A percentile compares a stretch with the other conserved stretches of the same genome.
phyloP scores from a whole-genome alignment of 306 rosid genomes.

The Elaeagnus macrophylla region DNA sequence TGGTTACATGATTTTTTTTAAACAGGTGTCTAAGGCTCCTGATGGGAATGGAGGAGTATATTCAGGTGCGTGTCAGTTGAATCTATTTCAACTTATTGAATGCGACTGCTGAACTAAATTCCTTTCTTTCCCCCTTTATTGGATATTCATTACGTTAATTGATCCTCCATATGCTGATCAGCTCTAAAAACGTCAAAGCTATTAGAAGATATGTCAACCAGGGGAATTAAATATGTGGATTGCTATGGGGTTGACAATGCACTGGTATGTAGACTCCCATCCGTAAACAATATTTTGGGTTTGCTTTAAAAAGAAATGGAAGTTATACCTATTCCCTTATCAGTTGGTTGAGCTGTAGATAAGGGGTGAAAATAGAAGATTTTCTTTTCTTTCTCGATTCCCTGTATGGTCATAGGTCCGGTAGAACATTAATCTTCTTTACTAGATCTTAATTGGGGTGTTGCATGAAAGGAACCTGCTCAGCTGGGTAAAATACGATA shows the following conservation, averaged over 20 bases:
- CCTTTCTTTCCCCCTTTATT: constrained; percentile 7
- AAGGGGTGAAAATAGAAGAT: too few species aligned
- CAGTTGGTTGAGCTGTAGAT: constrained; percentile 3
- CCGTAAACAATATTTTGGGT: constrained; percentile 1
- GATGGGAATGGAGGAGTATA: constrained; percentile 99
- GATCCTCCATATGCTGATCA: constrained; percentile 25
- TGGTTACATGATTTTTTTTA: constrained; percentile 27
- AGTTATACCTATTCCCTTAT: constrained; percentile 1
- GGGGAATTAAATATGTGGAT: constrained; percentile 85
- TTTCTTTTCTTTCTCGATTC: too few species aligned
- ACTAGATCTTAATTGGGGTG: too few species aligned
- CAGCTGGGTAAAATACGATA: too few species aligned
- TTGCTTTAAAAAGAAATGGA: not conserved
- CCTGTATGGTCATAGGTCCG: too few species aligned
- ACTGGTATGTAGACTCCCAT: constrained; percentile 43
- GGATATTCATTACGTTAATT: constrained; percentile 11
- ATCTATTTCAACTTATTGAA: not conserved
- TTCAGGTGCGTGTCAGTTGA: constrained; percentile 44
- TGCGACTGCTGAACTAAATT: constrained; percentile 15
- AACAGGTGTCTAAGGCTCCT: constrained; percentile 94
- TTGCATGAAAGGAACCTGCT: too few species aligned
- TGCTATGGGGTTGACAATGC: constrained; percentile 99
- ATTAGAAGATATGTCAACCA: constrained; percentile 85
- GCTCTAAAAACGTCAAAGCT: constrained; percentile 68
- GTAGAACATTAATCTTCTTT: too few species aligned